Evolutionary conservation across 202 grass and related monocot species (phyloP).

Genomic region (Digitaria exilis): DNA sequence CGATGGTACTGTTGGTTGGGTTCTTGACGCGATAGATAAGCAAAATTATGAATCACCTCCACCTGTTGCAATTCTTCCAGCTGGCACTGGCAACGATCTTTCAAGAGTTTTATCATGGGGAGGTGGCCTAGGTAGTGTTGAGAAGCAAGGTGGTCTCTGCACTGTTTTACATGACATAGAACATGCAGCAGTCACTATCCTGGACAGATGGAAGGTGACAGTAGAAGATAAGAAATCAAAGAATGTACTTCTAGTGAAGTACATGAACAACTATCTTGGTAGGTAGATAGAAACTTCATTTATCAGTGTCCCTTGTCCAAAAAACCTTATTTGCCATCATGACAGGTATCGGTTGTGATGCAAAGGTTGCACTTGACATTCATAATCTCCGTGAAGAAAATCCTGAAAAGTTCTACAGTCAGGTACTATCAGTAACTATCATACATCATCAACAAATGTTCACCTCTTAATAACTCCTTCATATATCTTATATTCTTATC

Average conservation of each 20-base stretch:
- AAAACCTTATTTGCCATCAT: constrained; percentile 39
- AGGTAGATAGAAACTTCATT: neutral
- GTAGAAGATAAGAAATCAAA: constrained; percentile 57
- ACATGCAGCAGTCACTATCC: constrained; percentile 72
- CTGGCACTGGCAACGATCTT: constrained; percentile 85
- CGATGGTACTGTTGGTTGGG: constrained; percentile 78
- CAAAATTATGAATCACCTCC: constrained; percentile 77
- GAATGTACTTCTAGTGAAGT: constrained; percentile 40
- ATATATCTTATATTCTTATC: neutral
- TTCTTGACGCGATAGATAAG: constrained; percentile 65
- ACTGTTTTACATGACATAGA: constrained; percentile 65
- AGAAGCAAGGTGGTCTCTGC: constrained; percentile 67
- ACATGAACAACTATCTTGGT: constrained; percentile 83
- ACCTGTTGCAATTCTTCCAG: constrained; percentile 78
- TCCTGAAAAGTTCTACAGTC: constrained; percentile 73
- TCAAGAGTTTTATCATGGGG: constrained; percentile 80
- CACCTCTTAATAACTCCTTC: neutral
- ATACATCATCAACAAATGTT: neutral
- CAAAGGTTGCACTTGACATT: constrained; percentile 74
- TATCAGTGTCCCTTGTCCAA: neutral
- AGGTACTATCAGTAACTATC: constrained; percentile 37
- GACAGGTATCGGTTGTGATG: constrained; percentile 67
- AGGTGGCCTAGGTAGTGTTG: constrained; percentile 61
- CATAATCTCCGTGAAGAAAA: constrained; percentile 79
- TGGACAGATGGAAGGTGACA: constrained; percentile 76